A percentile compares a stretch with the other conserved stretches of the same genome.
phyloP scores from a whole-genome alignment of 2,329 filamentous ascomycete species.

The Camillea tinctor region DNA sequence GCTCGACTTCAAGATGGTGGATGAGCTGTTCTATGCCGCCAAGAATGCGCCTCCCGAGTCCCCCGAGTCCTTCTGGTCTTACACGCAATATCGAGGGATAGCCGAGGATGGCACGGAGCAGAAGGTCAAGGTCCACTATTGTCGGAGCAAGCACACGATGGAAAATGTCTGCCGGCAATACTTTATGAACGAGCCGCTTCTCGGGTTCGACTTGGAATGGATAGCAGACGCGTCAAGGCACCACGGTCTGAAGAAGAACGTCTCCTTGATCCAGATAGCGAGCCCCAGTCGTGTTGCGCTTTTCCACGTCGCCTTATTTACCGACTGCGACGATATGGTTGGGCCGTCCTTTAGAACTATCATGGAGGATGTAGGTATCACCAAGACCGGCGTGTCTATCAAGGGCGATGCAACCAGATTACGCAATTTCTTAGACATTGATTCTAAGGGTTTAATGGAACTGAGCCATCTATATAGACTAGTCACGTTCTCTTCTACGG shows the following conservation, averaged over 20 bases:
- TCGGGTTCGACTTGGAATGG: conserved; percentile 96
- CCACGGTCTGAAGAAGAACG: conserved; percentile 60
- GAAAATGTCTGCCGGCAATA: conserved; percentile 63
- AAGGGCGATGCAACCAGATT: conserved; percentile 69
- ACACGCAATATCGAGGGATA: conserved; percentile 63
- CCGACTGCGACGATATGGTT: conserved; percentile 56
- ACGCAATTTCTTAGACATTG: conserved; percentile 61
- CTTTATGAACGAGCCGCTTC: conserved; percentile 66
- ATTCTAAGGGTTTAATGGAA: conserved; percentile 70
- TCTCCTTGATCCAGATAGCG: conserved; percentile 82
- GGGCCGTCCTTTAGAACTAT: conserved; percentile 68
- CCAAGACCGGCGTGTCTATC: conserved; percentile 77
- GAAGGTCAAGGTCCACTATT: conserved; percentile 74
- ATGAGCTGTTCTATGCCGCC: conserved; percentile 47
- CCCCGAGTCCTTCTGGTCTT: conserved; percentile 63
- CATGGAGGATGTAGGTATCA: conserved; percentile 67
- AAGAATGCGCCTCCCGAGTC: conserved; percentile 44
- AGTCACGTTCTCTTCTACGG: conserved; percentile 61
- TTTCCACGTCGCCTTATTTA: conserved; percentile 74
- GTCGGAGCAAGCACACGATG: conserved; percentile 63
- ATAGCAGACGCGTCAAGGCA: conserved; percentile 47
- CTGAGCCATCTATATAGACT: conserved; percentile 79
- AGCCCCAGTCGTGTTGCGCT: conserved; percentile 73
- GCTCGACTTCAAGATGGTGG: conserved; percentile 47
- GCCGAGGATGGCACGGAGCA: conserved; percentile 41